phyloP scores from a whole-genome alignment of 257 asterid genomes.

The Haberlea rhodopensis region DNA sequence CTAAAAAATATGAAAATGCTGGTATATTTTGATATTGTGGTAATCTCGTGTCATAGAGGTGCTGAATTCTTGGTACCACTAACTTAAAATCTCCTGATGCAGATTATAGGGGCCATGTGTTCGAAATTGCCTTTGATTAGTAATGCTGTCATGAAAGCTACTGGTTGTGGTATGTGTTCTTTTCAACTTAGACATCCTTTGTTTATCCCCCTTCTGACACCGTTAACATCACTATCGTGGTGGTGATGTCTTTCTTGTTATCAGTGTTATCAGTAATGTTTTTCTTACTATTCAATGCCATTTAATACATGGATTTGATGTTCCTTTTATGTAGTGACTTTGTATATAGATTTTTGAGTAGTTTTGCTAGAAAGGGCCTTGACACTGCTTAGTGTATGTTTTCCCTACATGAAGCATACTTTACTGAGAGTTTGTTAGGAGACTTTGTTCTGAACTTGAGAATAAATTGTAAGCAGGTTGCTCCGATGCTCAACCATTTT shows the following conservation, averaged over 20 bases:
- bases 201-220: not conserved
- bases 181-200: not conserved
- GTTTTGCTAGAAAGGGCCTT: not conserved
- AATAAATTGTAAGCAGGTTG: not conserved
- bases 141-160: constrained; percentile 88
- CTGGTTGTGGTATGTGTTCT: constrained; percentile 68
- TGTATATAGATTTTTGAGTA: not conserved
- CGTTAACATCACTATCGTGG: not conserved
- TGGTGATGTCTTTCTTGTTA: not conserved
- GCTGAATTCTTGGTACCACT: constrained; percentile 7
- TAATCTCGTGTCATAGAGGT: not conserved
- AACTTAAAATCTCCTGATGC: constrained; percentile 25
- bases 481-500: not conserved
- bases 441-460: constrained; percentile 1
- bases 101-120: constrained; percentile 90
- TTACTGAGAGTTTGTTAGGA: not conserved
- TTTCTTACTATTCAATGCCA: not conserved
- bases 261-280: not conserved
- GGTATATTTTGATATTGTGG: not conserved
- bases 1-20: not conserved
- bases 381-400: too few species aligned
- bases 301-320: not conserved
- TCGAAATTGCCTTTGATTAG: constrained; percentile 90
- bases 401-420: not conserved
- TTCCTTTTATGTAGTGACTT: not conserved